These are phyloP conservation scores for Sarocladium brachiariae DNA, from an alignment of 2,329 filamentous ascomycete genomes.

Conservation along the genomic window DNA sequence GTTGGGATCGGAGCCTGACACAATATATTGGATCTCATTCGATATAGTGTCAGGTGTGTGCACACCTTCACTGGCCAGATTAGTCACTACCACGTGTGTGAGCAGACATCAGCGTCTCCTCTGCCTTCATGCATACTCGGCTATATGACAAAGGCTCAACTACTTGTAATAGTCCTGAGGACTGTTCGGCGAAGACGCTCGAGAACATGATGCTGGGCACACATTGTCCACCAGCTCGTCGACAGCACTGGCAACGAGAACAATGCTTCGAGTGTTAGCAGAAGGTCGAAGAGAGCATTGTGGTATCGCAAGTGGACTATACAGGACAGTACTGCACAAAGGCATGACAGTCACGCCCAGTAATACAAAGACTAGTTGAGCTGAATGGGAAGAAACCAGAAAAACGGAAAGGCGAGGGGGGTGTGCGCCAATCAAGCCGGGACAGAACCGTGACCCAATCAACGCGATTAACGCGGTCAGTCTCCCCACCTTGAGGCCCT, in stretches of 20 bases:
- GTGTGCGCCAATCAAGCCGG: conserved; percentile 1
- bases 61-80: too few relatives aligned
- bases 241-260: too few relatives aligned
- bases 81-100: conserved; percentile 5
- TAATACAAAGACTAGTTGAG: too few relatives aligned
- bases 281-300: too few relatives aligned
- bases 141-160: too few relatives aligned
- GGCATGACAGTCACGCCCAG: too few relatives aligned
- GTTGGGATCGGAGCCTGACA: neutral
- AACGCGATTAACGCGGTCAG: conserved; percentile 7
- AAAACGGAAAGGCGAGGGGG: conserved; percentile 9
- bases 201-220: neutral
- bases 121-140: too few relatives aligned
- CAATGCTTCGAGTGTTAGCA: too few relatives aligned
- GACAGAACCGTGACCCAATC: conserved; percentile 11
- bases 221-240: neutral
- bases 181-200: neutral
- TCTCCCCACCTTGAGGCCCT: conserved; percentile 5
- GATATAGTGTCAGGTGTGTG: neutral
- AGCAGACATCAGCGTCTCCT: too few relatives aligned
- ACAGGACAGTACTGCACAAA: too few relatives aligned
- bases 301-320: too few relatives aligned
- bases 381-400: neutral
- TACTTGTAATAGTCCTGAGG: neutral
- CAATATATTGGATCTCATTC: neutral